Evolutionary conservation across 2,329 filamentous ascomycete species (phyloP).

Genomic region (Exophiala oligosperma): DNA sequence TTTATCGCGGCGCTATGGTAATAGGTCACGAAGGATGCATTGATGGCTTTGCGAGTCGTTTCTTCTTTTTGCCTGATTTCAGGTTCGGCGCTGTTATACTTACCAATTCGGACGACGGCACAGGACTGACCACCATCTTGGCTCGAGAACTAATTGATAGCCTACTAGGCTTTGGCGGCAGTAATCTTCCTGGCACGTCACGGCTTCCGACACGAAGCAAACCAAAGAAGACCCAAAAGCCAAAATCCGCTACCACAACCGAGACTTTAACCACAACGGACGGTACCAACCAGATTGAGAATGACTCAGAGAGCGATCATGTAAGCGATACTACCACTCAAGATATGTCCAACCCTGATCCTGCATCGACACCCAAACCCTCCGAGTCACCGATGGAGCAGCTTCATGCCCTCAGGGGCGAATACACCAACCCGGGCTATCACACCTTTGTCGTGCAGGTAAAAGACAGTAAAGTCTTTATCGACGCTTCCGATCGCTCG

Average conservation of each 20-base stretch:
- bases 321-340: too few species aligned
- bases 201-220: not conserved
- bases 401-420: constrained; percentile 28
- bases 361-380: not conserved
- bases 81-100: constrained; percentile 32
- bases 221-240: too few species aligned
- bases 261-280: too few species aligned
- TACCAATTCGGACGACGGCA: constrained; percentile 30
- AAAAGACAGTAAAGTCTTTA: constrained; percentile 31
- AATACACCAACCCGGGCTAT: constrained; percentile 33
- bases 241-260: too few species aligned
- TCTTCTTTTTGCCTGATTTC: constrained; percentile 33
- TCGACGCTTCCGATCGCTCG: constrained; percentile 37
- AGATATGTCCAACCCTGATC: too few species aligned
- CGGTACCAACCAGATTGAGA: too few species aligned
- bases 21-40: constrained; percentile 34
- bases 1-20: constrained; percentile 33
- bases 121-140: constrained; percentile 20
- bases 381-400: too few species aligned
- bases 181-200: constrained; percentile 18
- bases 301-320: too few species aligned
- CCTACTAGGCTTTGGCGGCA: constrained; percentile 21
- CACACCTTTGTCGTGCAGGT: constrained; percentile 30
- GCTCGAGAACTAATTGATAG: constrained; percentile 31
- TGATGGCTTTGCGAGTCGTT: constrained; percentile 30